Evolutionary conservation across 2,329 filamentous ascomycete species (phyloP), one percentile per base, ranked within the genome.

Genomic region (Trichoderma brevicompactum): DNA sequence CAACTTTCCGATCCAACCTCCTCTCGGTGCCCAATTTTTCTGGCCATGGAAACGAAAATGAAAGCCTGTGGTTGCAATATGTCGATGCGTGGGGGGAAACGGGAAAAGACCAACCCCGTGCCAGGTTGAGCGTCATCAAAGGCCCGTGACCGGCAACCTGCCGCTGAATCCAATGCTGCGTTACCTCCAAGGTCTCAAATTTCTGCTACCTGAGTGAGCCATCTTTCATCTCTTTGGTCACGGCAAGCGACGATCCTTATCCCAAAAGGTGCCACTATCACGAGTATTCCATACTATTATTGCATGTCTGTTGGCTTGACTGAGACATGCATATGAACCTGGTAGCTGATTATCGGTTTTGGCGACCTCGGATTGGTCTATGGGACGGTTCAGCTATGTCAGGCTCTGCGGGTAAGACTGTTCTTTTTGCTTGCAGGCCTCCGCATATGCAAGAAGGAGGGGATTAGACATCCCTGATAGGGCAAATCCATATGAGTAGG

Each of bases 231-330:
- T 63, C 40, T 53, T 46, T 63, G 40, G 60, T 28, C 50, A 52
- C 60, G 54, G 41, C 60, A 63, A 63, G 60, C 60, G 60, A 63
- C 7, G 40, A 54, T 54, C 48, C 40, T 15, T 53, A 62, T 62
- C 23, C 48, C 48, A 38, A 6, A 5, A 46, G 38, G 40, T 15
- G 36, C 17, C 49, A 54, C 49, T 12, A 19, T 15, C 49, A 44
- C 40, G n/a, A 38, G 40, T 43, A 44, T 44, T 28, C 36, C 46
- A 54, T 46, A 19, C 28, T 46, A 32, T 28, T 54, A 38, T 15
- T 36, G 7, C n/a, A 50, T 41, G 52, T 38, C 28, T 63, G 49
- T 19, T 23, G n/a, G 19, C 13, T 5, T 17, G 2, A 34, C 48
- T 54, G 60, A 63, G 60, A 63, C 60, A 54, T 63, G 60, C 60